Conservation (phyloP, 2,329 filamentous ascomycete genomes). For the Oidium heveae region DNA sequence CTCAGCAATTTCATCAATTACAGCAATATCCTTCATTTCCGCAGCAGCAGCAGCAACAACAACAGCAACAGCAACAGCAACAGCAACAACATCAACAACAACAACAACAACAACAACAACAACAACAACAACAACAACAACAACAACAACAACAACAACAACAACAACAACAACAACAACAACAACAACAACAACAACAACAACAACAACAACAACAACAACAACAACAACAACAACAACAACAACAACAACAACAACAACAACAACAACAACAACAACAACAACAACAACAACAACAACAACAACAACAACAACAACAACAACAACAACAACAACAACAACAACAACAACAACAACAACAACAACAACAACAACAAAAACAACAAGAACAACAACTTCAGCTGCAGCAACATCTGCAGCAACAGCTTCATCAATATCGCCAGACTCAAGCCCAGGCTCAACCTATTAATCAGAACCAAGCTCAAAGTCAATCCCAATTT, state of each 20-base stretch:
- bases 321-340: background rate
- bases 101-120: background rate
- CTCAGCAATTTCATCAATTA: background rate
- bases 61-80: conserved; percentile 1
- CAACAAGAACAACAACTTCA: conserved; percentile 1
- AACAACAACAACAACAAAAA: conserved; percentile 1
- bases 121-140: conserved; percentile 1
- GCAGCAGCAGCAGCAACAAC: conserved; percentile 1
- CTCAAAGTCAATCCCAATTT: background rate
- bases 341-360: conserved; percentile 1
- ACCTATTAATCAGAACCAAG: background rate
- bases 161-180: background rate
- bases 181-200: background rate
- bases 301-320: conserved; percentile 1
- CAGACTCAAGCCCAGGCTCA: conserved; percentile 2
- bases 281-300: conserved; percentile 1
- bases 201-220: conserved; percentile 2
- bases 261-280: conserved; percentile 2
- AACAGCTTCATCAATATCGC: conserved; percentile 1
- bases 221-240: background rate
- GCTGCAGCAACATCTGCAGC: background rate
- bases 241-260: background rate
- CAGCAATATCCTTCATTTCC: background rate
- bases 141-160: background rate
- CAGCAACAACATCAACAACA: background rate